phyloP scores from a whole-genome alignment of 2,329 filamentous ascomycete species.

The Cadophora sp. region DNA sequence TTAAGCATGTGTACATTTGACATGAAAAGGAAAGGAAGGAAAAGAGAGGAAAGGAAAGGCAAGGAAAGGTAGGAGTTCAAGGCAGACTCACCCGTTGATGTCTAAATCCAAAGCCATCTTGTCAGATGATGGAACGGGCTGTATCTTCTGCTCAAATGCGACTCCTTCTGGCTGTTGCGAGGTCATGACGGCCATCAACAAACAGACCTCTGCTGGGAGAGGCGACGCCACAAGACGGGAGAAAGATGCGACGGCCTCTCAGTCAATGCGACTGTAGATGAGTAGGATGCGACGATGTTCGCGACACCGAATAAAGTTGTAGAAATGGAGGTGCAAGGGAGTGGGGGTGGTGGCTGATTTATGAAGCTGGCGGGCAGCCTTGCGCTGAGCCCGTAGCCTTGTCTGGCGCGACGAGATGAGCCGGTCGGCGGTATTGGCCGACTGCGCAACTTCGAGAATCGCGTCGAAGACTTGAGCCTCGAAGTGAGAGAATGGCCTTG shows the following conservation, averaged over 20 bases:
- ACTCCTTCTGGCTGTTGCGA: constrained; percentile 49
- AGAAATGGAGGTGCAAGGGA: constrained; percentile 7
- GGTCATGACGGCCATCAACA: constrained; percentile 61
- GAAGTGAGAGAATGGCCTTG: constrained; percentile 2
- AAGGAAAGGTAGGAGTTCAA: constrained; percentile 41
- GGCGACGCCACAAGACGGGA: constrained; percentile 27
- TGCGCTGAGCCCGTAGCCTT: constrained; percentile 29
- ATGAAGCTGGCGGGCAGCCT: constrained; percentile 29
- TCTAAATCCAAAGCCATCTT: constrained; percentile 60
- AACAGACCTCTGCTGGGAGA: constrained; percentile 38
- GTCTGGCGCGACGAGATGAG: constrained; percentile 21
- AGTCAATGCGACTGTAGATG: constrained; percentile 24
- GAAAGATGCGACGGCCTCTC: constrained; percentile 9
- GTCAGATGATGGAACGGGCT: constrained; percentile 53
- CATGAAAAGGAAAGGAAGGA: constrained; percentile 33
- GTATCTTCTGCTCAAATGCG: constrained; percentile 57
- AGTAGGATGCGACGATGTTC: constrained; percentile 21
- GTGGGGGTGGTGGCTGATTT: constrained; percentile 9
- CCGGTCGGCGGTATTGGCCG: constrained; percentile 17
- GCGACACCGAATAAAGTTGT: constrained; percentile 28
- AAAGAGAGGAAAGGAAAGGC: constrained; percentile 37
- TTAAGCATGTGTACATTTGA: constrained; percentile 44
- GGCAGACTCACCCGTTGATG: constrained; percentile 64
- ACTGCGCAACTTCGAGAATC: constrained; percentile 25
- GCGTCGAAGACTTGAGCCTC: constrained; percentile 21